Base-by-base conservation (phyloP, 2,329 filamentous ascomycete genomes). In the Chalara sp. region DNA sequence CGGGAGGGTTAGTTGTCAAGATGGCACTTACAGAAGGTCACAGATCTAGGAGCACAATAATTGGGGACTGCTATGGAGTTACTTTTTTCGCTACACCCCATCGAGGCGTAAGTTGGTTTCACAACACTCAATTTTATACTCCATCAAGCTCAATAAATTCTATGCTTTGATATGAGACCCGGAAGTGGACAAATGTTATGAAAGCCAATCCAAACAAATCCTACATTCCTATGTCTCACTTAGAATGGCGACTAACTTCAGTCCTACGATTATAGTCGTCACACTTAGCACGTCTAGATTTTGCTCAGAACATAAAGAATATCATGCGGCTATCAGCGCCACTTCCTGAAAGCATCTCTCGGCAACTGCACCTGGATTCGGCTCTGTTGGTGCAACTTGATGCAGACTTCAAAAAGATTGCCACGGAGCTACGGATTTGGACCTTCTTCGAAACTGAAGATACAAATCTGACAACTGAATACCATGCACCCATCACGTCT, bases 401-500 rank as follows among this genome's bases (percentile, higher is more conserved):
- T 28, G 32, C 28, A 30, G 41, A 46, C 30, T 55, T 55, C 39
- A 48, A 51, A 39, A 37, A 35, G 13, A 30, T 53, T 7, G 48
- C 51, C 7, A 51, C 51, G 13, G 51, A 55, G 28, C 12, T 55
- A 4, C 46, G 50, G 21, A 44, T 53, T 5, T 51, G 47, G 44
- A 46, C 43, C 7, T 53, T 55, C 39, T 48, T 51, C 44, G 53
- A 53, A 32, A 50, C 51, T 5, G 35, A 45, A 12, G 53, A 55
- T 49, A 45, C 51, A 6, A 29, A 50, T 32, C 21, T 55, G 32
- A 50, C 47, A 8, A 50, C 50, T 21, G 40, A 46, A 40, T 55
- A 53, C 21, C 51, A 46, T 39, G 51, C 48, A 21, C 53, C 51
- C 28, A 51, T 55, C n/a, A 44, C 48, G 7, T 53, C 53, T 32